Conservation (phyloP, 2,329 filamentous ascomycete genomes). For the Raffaelea ambrosiae region DNA sequence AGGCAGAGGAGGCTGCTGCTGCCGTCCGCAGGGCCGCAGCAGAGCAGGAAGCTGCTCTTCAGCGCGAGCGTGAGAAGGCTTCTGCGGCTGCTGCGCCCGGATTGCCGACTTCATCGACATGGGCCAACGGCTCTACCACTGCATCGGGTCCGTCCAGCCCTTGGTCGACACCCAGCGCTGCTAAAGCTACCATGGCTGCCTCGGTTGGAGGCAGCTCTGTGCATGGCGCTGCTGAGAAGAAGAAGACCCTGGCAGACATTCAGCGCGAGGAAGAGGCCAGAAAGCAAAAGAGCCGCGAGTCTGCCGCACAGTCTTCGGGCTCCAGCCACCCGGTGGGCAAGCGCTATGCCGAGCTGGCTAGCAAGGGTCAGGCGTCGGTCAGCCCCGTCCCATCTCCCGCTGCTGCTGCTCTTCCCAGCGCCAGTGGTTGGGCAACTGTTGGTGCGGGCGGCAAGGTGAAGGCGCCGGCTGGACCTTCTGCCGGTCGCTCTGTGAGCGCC, state of each 20-base stretch:
- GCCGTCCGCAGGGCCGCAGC: constrained; percentile 68
- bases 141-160: constrained; percentile 41
- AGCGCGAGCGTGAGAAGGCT: constrained; percentile 52
- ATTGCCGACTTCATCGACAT: constrained; percentile 80
- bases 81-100: constrained; percentile 57
- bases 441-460: constrained; percentile 91
- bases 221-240: constrained; percentile 34
- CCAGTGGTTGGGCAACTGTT: constrained; percentile 81
- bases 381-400: constrained; percentile 18
- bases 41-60: constrained; percentile 65
- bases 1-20: constrained; percentile 73
- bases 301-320: constrained; percentile 29
- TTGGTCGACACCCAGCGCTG: constrained; percentile 56
- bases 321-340: constrained; percentile 49
- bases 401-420: constrained; percentile 34
- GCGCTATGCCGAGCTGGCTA: constrained; percentile 88
- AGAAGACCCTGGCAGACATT: constrained; percentile 93
- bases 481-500: constrained; percentile 36
- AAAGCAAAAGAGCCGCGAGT: constrained; percentile 63
- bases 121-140: constrained; percentile 71
- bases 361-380: constrained; percentile 48
- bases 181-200: constrained; percentile 27
- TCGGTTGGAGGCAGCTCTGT: constrained; percentile 18
- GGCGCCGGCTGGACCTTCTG: constrained; percentile 52
- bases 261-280: constrained; percentile 90